phyloP scores from a whole-genome alignment of 768 basidiomycete species.

The Suillus tomentosus region DNA sequence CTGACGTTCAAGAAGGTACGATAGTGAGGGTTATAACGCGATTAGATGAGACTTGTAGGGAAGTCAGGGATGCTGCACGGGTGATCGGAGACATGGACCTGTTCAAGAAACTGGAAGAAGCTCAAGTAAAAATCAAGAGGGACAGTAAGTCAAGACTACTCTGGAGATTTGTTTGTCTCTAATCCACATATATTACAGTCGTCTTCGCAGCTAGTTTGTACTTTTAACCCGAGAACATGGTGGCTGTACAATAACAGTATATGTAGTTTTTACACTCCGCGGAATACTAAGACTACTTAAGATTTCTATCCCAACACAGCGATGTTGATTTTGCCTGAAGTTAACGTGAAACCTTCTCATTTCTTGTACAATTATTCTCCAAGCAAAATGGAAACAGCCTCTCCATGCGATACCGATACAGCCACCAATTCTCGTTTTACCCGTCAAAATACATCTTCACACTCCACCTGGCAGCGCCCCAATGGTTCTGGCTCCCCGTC shows the following conservation, averaged over 20 bases:
- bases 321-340: neutral
- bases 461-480: conserved; percentile 3
- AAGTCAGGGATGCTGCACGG: conserved; percentile 94
- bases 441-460: conserved; percentile 3
- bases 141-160: conserved; percentile 69
- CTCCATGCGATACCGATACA: neutral
- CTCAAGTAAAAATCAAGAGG: conserved; percentile 90
- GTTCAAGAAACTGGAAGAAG: conserved; percentile 98
- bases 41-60: conserved; percentile 94
- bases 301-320: neutral
- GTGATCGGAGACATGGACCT: conserved; percentile 96
- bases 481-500: neutral
- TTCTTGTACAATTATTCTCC: neutral
- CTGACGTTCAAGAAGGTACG: conserved; percentile 95
- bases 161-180: conserved; percentile 11
- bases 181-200: conserved; percentile 44
- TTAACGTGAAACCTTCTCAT: conserved; percentile 1
- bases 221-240: conserved; percentile 48
- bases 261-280: conserved; percentile 11
- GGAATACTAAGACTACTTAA: neutral
- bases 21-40: conserved; percentile 96
- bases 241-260: neutral
- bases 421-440: neutral
- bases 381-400: neutral
- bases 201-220: conserved; percentile 88